Percentiles rank a stretch among this genome's conserved stretches.
Evolutionary conservation across 306 rosid species (phyloP).

Genomic region (Oxytropis ochrocephala): DNA sequence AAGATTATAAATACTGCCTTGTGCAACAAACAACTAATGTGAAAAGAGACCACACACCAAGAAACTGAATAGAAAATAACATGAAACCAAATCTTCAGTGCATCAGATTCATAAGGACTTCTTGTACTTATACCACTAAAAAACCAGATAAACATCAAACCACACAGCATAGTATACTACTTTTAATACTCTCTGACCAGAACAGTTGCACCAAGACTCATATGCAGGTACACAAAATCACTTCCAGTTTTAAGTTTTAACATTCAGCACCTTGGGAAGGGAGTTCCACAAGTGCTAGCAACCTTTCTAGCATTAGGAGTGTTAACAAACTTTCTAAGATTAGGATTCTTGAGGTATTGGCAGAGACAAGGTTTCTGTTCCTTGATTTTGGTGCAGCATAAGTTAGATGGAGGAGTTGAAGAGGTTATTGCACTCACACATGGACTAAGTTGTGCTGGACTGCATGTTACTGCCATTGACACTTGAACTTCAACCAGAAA

Average conservation of each 20-base stretch:
- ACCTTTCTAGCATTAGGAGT: constrained; percentile 93
- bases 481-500: constrained; percentile 40
- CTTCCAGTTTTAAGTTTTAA: neutral
- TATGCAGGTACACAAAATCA: constrained; percentile 6
- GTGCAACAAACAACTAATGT: constrained; percentile 37
- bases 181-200: constrained; percentile 23
- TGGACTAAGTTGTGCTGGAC: constrained; percentile 69
- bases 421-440: constrained; percentile 88
- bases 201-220: constrained; percentile 26
- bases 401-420: constrained; percentile 61
- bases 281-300: constrained; percentile 89
- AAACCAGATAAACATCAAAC: constrained; percentile 23
- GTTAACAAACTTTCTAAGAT: constrained; percentile 80
- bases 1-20: constrained; percentile 29
- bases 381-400: constrained; percentile 89
- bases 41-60: constrained; percentile 39
- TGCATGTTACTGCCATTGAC: constrained; percentile 74
- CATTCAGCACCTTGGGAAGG: constrained; percentile 74
- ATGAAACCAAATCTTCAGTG: constrained; percentile 17
- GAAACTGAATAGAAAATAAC: constrained; percentile 34
- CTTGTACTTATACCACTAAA: constrained; percentile 26
- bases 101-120: constrained; percentile 33
- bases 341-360: constrained; percentile 81
- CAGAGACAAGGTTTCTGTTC: constrained; percentile 97
- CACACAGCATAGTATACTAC: constrained; percentile 34